These are phyloP conservation scores for Globisporangium spinosum DNA, from an alignment of 352 stramenopile genomes.

Conservation along the genomic window DNA sequence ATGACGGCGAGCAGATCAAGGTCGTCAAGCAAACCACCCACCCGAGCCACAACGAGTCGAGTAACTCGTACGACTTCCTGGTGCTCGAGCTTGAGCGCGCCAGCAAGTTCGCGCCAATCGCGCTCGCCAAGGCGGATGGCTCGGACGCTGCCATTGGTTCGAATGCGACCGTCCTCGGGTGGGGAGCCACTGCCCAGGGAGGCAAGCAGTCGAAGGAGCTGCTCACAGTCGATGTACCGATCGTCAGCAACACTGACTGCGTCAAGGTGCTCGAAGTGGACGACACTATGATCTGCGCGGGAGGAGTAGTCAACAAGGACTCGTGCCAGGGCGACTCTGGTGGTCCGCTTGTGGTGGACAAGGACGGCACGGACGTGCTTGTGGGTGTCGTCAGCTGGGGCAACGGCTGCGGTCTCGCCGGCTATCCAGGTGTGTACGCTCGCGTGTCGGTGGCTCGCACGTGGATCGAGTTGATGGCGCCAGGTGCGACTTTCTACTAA, in stretches of 20 bases:
- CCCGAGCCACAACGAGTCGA: conserved; percentile 39
- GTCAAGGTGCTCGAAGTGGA: conserved; percentile 26
- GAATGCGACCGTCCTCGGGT: conserved; percentile 38
- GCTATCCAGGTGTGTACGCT: conserved; percentile 56
- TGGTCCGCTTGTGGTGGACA: conserved; percentile 28
- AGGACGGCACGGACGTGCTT: conserved; percentile 30
- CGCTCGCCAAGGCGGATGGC: conserved; percentile 26
- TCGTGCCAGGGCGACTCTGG: conserved; percentile 64
- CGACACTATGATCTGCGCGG: conserved; percentile 54
- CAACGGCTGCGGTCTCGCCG: conserved; percentile 42
- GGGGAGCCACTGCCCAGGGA: conserved; percentile 6
- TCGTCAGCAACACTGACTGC: conserved; percentile 41
- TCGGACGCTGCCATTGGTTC: conserved; percentile 21
- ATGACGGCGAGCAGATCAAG: conserved; percentile 44
- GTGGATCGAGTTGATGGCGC: conserved; percentile 42
- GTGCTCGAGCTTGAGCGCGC: conserved; percentile 44
- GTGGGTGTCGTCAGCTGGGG: conserved; percentile 66
- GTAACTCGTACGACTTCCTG: conserved; percentile 52
- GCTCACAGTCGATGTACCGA: conserved; percentile 32
- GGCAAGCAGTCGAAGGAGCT: conserved; percentile 28
- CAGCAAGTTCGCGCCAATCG: conserved; percentile 36
- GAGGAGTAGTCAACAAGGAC: conserved; percentile 32
- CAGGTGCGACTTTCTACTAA: conserved; percentile 5
- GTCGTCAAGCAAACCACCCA: conserved; percentile 46
- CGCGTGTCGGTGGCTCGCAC: conserved; percentile 36